phyloP scores from a whole-genome alignment of 306 rosid species.

The Citrullus mucosospermus region DNA sequence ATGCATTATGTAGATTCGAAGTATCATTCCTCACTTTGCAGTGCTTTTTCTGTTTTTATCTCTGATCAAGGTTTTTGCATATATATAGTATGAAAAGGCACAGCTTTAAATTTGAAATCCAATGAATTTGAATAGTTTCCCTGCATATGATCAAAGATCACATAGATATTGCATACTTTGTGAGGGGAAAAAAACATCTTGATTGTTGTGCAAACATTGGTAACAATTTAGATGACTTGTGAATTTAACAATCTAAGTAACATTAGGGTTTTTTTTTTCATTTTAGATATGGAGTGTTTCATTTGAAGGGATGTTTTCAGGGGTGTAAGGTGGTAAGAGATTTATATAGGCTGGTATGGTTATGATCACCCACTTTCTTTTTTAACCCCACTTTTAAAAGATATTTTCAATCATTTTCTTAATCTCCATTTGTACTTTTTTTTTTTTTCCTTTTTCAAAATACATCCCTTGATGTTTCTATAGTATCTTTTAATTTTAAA shows the following conservation, averaged over 20 bases:
- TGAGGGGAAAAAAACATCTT: not conserved
- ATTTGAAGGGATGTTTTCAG: not conserved
- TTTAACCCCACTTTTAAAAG: not conserved
- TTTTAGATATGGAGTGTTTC: too few species aligned
- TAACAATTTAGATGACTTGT: not conserved
- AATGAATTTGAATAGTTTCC: not conserved
- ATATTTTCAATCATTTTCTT: not conserved
- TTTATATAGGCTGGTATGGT: not conserved
- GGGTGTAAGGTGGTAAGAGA: not conserved
- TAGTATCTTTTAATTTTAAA: not conserved
- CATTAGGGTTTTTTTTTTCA: not conserved
- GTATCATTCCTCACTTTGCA: conserved; percentile 2
- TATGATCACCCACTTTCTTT: not conserved
- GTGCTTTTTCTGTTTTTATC: conserved; percentile 1
- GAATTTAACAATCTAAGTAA: not conserved
- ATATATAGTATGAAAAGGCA: not conserved
- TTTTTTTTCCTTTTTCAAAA: not conserved
- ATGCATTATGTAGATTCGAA: not conserved
- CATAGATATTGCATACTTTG: not conserved
- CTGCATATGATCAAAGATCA: not conserved
- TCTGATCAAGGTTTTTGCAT: not conserved
- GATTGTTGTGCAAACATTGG: not conserved
- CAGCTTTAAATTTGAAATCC: not conserved
- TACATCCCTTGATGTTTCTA: not conserved
- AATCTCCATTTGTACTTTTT: not conserved